phyloP scores from a whole-genome alignment of 164 flowering plant genomes.

The Berberis vulgaris region DNA sequence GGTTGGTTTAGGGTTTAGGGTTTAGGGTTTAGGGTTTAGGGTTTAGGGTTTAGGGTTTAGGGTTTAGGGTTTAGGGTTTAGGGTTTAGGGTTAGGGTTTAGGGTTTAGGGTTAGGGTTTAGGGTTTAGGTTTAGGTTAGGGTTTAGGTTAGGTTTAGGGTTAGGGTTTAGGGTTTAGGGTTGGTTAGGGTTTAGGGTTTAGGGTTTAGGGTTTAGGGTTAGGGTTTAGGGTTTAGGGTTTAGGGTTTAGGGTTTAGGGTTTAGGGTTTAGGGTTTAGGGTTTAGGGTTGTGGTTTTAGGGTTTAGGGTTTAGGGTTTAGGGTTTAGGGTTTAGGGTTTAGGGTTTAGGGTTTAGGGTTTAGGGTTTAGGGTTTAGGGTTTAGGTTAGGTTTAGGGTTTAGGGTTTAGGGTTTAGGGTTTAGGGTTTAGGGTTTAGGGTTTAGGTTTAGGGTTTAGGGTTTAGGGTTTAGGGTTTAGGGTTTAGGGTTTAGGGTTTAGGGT shows the following conservation, averaged over 20 bases:
- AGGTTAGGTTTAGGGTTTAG: slow-evolving; percentile 17
- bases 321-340: slow-evolving; percentile 10
- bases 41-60: slow-evolving; percentile 17
- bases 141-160: slow-evolving; percentile 17
- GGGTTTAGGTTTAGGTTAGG: too few species aligned
- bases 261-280: slow-evolving; percentile 15
- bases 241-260: slow-evolving; percentile 15
- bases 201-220: slow-evolving; percentile 14
- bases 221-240: slow-evolving; percentile 18
- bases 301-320: slow-evolving; percentile 9
- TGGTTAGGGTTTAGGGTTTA: slow-evolving; percentile 20
- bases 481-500: slow-evolving; percentile 13
- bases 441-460: slow-evolving; percentile 8
- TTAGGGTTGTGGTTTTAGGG: slow-evolving; percentile 16
- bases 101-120: slow-evolving; percentile 12
- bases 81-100: slow-evolving; percentile 7
- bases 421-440: slow-evolving; percentile 15
- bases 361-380: slow-evolving; percentile 16
- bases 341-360: slow-evolving; percentile 18
- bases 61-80: slow-evolving; percentile 6
- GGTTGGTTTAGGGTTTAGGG: slow-evolving; percentile 22
- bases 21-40: slow-evolving; percentile 13
- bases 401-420: slow-evolving; percentile 13
- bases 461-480: slow-evolving; percentile 12
- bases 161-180: slow-evolving; percentile 22